phyloP scores from a whole-genome alignment of 306 rosid genomes.

The Begonia fuchsioides region DNA sequence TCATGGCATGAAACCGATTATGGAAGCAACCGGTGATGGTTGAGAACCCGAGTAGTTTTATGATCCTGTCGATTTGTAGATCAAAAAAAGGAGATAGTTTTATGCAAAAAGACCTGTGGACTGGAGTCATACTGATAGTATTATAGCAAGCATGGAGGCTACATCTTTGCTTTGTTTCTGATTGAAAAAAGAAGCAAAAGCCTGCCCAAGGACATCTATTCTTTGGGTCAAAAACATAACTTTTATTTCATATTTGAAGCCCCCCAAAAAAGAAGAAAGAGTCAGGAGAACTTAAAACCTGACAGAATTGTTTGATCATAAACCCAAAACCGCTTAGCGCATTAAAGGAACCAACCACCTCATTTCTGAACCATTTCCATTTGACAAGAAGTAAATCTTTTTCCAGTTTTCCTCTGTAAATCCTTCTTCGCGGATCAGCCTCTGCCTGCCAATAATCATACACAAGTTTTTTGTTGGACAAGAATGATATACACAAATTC shows the following conservation, averaged over 20 bases:
- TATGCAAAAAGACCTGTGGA: too few relatives aligned
- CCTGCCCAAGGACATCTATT: too few relatives aligned
- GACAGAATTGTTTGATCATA: too few relatives aligned
- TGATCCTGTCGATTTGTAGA: constrained; percentile 11
- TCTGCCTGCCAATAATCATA: constrained; percentile 44
- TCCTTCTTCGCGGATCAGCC: constrained; percentile 58
- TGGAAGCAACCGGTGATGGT: constrained; percentile 11
- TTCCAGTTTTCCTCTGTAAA: constrained; percentile 86
- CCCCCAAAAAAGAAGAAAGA: too few relatives aligned
- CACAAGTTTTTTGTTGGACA: background rate
- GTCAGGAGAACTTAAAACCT: too few relatives aligned
- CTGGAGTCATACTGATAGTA: too few relatives aligned
- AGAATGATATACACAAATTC: background rate
- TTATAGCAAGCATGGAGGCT: too few relatives aligned
- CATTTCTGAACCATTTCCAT: constrained; percentile 90
- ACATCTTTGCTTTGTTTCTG: too few relatives aligned
- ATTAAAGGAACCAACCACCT: constrained; percentile 68
- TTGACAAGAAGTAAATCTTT: constrained; percentile 60
- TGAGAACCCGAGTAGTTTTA: constrained; percentile 13
- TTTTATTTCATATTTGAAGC: too few relatives aligned
- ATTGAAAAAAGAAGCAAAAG: too few relatives aligned
- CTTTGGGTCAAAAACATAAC: too few relatives aligned
- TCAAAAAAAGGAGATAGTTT: constrained; percentile 13
- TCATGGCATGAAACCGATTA: constrained; percentile 11
- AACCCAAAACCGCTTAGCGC: constrained; percentile 19